Evolutionary conservation across 1,284 basidiomycete genomes (phyloP), one percentile per base, ranked within the genome.

Genomic region (Ustilago tritici): DNA sequence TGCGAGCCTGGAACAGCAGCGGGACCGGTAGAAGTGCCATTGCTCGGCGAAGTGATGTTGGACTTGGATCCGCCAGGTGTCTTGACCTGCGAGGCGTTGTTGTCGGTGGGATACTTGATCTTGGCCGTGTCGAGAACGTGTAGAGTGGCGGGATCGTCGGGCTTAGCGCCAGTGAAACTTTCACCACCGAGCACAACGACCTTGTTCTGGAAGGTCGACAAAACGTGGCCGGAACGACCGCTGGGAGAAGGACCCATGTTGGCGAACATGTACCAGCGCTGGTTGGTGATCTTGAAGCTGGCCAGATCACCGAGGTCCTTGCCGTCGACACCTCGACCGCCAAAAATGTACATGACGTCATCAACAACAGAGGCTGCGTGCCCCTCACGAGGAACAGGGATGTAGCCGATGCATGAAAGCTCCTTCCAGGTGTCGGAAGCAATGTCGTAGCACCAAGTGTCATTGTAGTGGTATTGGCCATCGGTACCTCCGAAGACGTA

Each of bases 391-490:
- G 97, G 94, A 9, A 94, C 93, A 17, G 97, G 97, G 69, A 98
- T 98, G 87, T 94, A 99, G 2, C 97, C 97, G 65, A 98, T 98
- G 87, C 97, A 99, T 47, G 93, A 92, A 64, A 99, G 89, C 86
- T 99, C 97, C 14, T 92, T 90, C 97, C 97, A 99, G 56, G 88
- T 90, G 66, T 90, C 90, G 0, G 94, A 93, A 36, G 89, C 89
- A 54, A 95, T 89, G 86, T 98, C 95, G 87, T 95, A 98, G 32
- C 92, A 90, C 97, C 97, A 99, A 6, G 96, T 99, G 85, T 99
- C 97, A 87, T 99, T 99, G 88, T 99, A 99, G 87, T 99, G 97
- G 87, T 94, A 99, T 85, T 93, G 92, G 32, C 95, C 96, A 83
- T 99, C 97, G 6, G 97, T 99, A 60, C 97, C 97, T 55, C 97